Evolutionary conservation across 768 basidiomycete species (phyloP).

Genomic region (Phlegmacium glaucopus): DNA sequence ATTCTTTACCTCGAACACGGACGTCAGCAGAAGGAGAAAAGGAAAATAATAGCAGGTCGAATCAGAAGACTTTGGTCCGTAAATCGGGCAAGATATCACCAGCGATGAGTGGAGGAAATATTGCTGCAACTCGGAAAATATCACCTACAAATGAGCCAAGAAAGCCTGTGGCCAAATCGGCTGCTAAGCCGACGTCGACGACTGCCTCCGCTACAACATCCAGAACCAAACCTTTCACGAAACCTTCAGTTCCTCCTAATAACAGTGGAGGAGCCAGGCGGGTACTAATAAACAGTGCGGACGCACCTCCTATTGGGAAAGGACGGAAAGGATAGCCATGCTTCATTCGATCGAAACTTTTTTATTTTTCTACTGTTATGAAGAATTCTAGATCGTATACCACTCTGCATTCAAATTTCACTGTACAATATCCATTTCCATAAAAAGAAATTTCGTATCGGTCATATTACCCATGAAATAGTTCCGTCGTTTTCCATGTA

Average conservation of each 20-base stretch:
- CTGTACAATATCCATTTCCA: conserved; percentile 12
- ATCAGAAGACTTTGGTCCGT: conserved; percentile 6
- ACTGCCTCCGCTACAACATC: conserved; percentile 5
- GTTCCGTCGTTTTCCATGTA: too few relatives aligned
- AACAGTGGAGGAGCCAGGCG: conserved; percentile 53
- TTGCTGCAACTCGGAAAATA: conserved; percentile 12
- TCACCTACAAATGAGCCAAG: conserved; percentile 15
- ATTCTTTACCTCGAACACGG: conserved; percentile 14
- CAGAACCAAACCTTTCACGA: conserved; percentile 13
- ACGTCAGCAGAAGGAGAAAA: conserved; percentile 29
- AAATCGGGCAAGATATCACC: conserved; percentile 19
- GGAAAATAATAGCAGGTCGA: conserved; percentile 28
- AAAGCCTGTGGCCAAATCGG: conserved; percentile 17
- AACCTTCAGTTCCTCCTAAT: conserved; percentile 24
- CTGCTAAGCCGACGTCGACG: conserved; percentile 10
- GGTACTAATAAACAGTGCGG: conserved; percentile 64
- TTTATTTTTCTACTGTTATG: too few relatives aligned
- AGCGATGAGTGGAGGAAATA: conserved; percentile 6
- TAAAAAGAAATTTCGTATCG: neutral
- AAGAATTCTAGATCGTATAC: too few relatives aligned
- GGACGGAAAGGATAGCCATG: conserved; percentile 44
- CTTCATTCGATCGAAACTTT: too few relatives aligned
- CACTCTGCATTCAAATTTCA: conserved; percentile 1
- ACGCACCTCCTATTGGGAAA: conserved; percentile 49
- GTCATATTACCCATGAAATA: too few relatives aligned